Evolutionary conservation across 768 basidiomycete genomes (phyloP).

Genomic region (Steccherinum ochraceum): DNA sequence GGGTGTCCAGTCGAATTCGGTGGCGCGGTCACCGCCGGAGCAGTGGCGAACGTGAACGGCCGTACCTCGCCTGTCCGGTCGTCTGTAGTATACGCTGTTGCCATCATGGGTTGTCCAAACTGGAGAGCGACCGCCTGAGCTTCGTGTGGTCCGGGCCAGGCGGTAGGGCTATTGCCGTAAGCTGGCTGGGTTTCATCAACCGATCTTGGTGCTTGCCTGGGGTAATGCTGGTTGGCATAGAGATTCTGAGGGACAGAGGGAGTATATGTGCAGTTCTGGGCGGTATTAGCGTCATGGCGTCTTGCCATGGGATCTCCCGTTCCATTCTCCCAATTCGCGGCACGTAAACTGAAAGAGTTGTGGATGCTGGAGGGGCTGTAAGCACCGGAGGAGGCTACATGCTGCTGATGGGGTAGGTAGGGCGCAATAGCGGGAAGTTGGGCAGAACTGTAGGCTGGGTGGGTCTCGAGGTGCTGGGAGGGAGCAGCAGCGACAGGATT

Average conservation of each 20-base stretch:
- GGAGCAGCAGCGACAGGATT: slow-evolving; percentile 38
- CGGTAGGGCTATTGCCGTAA: slow-evolving; percentile 18
- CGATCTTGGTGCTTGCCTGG: slow-evolving; percentile 13
- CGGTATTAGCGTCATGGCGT: slow-evolving; percentile 27
- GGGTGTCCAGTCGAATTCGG: neutral
- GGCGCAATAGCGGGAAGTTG: slow-evolving; percentile 17
- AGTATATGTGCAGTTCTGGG: slow-evolving; percentile 28
- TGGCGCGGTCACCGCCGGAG: neutral
- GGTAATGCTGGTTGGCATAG: slow-evolving; percentile 23
- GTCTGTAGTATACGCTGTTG: slow-evolving; percentile 44
- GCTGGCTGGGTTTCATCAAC: slow-evolving; percentile 11
- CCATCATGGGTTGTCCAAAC: slow-evolving; percentile 38
- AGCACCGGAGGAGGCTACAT: slow-evolving; percentile 6
- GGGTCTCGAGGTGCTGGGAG: slow-evolving; percentile 15
- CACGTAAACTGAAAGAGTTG: slow-evolving; percentile 46
- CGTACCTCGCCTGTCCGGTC: slow-evolving; percentile 47
- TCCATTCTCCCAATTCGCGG: slow-evolving; percentile 50
- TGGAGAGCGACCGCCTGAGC: slow-evolving; percentile 23
- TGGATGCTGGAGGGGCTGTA: slow-evolving; percentile 13
- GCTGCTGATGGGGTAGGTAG: slow-evolving; percentile 23
- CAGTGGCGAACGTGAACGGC: slow-evolving; percentile 1
- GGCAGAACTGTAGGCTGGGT: slow-evolving; percentile 23
- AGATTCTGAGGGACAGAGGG: slow-evolving; percentile 21
- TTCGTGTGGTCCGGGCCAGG: slow-evolving; percentile 27
- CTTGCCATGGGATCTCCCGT: slow-evolving; percentile 32